phyloP scores from a whole-genome alignment of 768 basidiomycete genomes.

The Sarcodon aspratus region DNA sequence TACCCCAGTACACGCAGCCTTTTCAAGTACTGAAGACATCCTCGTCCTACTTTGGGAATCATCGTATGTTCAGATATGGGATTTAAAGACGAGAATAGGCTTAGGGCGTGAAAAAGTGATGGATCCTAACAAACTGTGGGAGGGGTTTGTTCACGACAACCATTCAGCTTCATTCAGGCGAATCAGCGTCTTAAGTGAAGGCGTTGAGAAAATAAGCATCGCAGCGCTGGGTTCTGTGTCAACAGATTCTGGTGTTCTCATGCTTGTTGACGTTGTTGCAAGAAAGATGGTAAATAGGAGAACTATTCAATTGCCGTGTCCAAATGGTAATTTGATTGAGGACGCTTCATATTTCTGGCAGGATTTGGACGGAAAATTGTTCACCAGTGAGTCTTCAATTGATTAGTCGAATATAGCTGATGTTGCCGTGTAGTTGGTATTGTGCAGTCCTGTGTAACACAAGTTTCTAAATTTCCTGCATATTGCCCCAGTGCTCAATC shows the following conservation, averaged over 20 bases:
- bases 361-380: conserved; percentile 33
- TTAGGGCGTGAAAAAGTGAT: conserved; percentile 48
- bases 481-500: not conserved
- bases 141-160: conserved; percentile 3
- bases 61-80: conserved; percentile 62
- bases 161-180: not conserved
- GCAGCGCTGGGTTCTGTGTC: not conserved
- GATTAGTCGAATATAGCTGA: not conserved
- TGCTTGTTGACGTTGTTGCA: conserved; percentile 2
- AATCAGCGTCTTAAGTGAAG: not conserved
- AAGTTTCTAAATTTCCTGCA: not conserved
- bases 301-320: conserved; percentile 6
- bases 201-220: not conserved
- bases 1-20: conserved; percentile 52
- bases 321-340: conserved; percentile 35
- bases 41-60: conserved; percentile 60
- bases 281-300: conserved; percentile 1
- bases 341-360: conserved; percentile 27
- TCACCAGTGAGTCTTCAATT: conserved; percentile 13
- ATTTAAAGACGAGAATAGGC: conserved; percentile 49
- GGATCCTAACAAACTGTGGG: conserved; percentile 36
- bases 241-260: conserved; percentile 7
- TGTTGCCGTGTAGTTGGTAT: not conserved
- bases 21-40: conserved; percentile 44
- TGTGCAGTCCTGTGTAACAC: not conserved